phyloP scores from a whole-genome alignment of 1,139 yeast species.

The Spathaspora sp. region DNA sequence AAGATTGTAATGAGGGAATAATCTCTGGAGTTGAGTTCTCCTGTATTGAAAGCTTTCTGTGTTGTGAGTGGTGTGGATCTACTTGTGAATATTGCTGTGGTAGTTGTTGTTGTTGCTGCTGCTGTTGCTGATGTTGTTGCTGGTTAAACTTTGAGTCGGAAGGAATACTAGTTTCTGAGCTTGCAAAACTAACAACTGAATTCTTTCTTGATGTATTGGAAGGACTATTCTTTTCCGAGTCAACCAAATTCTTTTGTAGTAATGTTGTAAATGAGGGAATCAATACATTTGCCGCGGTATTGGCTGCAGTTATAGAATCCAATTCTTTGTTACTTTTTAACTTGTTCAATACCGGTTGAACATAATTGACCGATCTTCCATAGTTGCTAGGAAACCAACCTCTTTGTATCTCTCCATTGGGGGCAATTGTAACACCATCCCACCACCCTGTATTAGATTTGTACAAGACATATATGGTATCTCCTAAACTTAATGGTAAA shows the following conservation, averaged over 20 bases:
- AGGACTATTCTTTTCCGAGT: slow-evolving; percentile 31
- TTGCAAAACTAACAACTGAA: slow-evolving; percentile 50
- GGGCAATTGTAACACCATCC: slow-evolving; percentile 60
- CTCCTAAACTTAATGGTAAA: slow-evolving; percentile 49
- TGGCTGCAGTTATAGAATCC: slow-evolving; percentile 48
- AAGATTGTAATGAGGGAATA: slow-evolving; percentile 1
- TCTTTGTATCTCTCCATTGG: slow-evolving; percentile 44
- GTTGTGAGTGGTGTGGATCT: slow-evolving; percentile 5
- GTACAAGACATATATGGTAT: slow-evolving; percentile 49
- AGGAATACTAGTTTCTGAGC: slow-evolving; percentile 36
- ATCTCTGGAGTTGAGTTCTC: slow-evolving; percentile 1
- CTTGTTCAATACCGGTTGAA: slow-evolving; percentile 45
- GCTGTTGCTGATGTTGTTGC: slow-evolving; percentile 8
- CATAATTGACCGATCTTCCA: slow-evolving; percentile 49
- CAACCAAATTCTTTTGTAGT: slow-evolving; percentile 37
- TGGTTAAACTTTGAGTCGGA: slow-evolving; percentile 14
- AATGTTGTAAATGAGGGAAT: slow-evolving; percentile 45
- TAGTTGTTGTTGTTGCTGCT: slow-evolving; percentile 6
- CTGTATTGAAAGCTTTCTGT: slow-evolving; percentile 2
- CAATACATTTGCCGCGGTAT: slow-evolving; percentile 50
- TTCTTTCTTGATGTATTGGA: slow-evolving; percentile 40
- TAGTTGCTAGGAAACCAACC: slow-evolving; percentile 79
- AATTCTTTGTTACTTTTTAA: slow-evolving; percentile 42
- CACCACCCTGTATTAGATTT: slow-evolving; percentile 70
- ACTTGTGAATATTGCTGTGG: slow-evolving; percentile 5